Conservation (phyloP, 495 filamentous ascomycete genomes). For the Annulohypoxylon maeteangense region DNA sequence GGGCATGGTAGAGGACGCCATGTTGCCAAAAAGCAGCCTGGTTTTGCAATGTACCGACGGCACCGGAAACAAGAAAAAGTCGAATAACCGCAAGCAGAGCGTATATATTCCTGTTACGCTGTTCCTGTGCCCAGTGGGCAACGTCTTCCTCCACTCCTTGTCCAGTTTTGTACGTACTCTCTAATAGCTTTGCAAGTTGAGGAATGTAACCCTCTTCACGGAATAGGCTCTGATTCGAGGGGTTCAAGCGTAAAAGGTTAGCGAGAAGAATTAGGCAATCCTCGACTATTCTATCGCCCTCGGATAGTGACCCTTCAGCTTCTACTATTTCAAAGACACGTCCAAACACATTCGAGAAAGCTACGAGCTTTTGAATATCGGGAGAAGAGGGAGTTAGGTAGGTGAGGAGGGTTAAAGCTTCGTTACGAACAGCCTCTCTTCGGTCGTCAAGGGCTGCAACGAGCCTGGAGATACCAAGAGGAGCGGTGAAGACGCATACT, state of each 20-base stretch:
- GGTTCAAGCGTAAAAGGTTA: slow-evolving; percentile 88
- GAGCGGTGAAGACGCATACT: slow-evolving; percentile 90
- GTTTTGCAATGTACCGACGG: slow-evolving; percentile 81
- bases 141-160: slow-evolving; percentile 68
- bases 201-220: slow-evolving; percentile 88
- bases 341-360: slow-evolving; percentile 93
- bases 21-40: slow-evolving; percentile 86
- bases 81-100: slow-evolving; percentile 86
- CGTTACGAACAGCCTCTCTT: slow-evolving; percentile 90
- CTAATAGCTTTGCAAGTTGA: slow-evolving; percentile 75
- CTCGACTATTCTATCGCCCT: slow-evolving; percentile 90
- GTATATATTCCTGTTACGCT: slow-evolving; percentile 92
- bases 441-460: slow-evolving; percentile 85
- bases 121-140: slow-evolving; percentile 76
- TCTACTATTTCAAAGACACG: slow-evolving; percentile 83
- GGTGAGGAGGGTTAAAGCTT: slow-evolving; percentile 63
- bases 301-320: slow-evolving; percentile 80
- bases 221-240: slow-evolving; percentile 93
- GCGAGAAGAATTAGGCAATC: slow-evolving; percentile 94
- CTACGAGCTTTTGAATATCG: slow-evolving; percentile 91
- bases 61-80: slow-evolving; percentile 83
- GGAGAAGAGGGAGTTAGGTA: slow-evolving; percentile 62
- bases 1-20: slow-evolving; percentile 81
- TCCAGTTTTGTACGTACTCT: slow-evolving; percentile 66
- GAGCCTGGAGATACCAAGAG: slow-evolving; percentile 86